These are phyloP conservation scores for Citrus inodora DNA, from an alignment of 345 rosid genomes.

Conservation along the genomic window DNA sequence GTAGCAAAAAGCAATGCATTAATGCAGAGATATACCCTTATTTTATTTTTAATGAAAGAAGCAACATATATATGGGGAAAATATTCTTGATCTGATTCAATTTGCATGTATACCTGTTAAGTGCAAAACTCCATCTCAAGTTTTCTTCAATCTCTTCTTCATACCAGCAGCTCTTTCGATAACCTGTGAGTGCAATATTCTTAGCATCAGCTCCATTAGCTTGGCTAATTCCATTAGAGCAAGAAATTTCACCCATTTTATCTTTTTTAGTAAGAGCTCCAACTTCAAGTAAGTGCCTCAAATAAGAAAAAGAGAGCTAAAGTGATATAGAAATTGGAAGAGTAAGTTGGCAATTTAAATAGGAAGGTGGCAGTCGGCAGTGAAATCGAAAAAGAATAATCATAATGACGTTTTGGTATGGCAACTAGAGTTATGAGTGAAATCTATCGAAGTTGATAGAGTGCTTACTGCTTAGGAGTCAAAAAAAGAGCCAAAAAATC, in stretches of 20 bases:
- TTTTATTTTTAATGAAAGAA: background rate
- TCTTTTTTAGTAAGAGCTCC: background rate
- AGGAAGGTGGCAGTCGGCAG: slow-evolving; percentile 14
- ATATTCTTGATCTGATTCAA: background rate
- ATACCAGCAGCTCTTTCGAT: slow-evolving; percentile 73
- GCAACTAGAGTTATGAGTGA: slow-evolving; percentile 11
- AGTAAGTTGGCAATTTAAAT: slow-evolving; percentile 25
- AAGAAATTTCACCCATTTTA: slow-evolving; percentile 50
- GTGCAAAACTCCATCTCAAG: slow-evolving; percentile 62
- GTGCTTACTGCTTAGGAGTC: background rate
- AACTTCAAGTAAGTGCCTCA: background rate
- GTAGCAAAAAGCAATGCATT: too few relatives aligned
- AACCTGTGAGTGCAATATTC: slow-evolving; percentile 34
- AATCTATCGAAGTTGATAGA: slow-evolving; percentile 25
- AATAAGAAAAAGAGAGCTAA: background rate
- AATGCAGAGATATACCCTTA: too few relatives aligned
- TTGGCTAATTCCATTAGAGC: slow-evolving; percentile 32
- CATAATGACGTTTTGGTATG: slow-evolving; percentile 26
- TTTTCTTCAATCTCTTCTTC: slow-evolving; percentile 65
- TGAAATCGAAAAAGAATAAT: slow-evolving; percentile 13
- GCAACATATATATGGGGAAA: background rate
- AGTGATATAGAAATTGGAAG: slow-evolving; percentile 14
- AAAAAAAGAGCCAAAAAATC: slow-evolving; percentile 15
- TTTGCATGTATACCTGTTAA: slow-evolving; percentile 39
- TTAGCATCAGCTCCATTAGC: slow-evolving; percentile 38